Conservation (phyloP, 129 eudicot genomes). For the Saussurea involucrata region DNA sequence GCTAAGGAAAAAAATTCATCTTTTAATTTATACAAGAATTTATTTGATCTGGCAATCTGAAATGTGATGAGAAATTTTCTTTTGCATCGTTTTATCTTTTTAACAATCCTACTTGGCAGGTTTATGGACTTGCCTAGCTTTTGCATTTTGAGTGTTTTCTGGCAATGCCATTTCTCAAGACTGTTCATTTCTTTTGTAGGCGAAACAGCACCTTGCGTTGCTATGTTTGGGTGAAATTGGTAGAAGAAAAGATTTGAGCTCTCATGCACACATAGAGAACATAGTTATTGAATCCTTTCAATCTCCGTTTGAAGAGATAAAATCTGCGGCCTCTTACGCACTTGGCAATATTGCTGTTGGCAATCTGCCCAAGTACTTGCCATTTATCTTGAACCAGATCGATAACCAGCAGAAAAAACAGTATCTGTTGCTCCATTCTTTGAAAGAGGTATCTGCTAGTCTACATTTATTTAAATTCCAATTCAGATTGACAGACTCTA, state of each 20-base stretch:
- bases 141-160: background rate
- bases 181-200: constrained; percentile 37
- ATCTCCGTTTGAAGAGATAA: constrained; percentile 97
- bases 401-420: constrained; percentile 99
- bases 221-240: constrained; percentile 98
- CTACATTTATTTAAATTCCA: background rate
- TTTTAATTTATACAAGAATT: background rate
- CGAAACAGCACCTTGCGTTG: constrained; percentile 89
- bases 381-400: constrained; percentile 92
- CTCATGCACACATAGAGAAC: constrained; percentile 88
- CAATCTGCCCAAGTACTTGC: constrained; percentile 81
- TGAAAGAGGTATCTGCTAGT: constrained; percentile 70
- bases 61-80: background rate
- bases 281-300: constrained; percentile 92
- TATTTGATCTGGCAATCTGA: background rate
- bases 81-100: background rate
- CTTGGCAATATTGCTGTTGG: constrained; percentile 99
- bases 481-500: background rate
- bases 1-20: background rate
- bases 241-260: constrained; percentile 88
- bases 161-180: background rate
- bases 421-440: constrained; percentile 84
- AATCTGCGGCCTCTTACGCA: constrained; percentile 99
- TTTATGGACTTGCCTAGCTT: background rate
- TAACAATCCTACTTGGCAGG: background rate